phyloP scores from a whole-genome alignment of 2,329 filamentous ascomycete species.

The Nemania sp. region DNA sequence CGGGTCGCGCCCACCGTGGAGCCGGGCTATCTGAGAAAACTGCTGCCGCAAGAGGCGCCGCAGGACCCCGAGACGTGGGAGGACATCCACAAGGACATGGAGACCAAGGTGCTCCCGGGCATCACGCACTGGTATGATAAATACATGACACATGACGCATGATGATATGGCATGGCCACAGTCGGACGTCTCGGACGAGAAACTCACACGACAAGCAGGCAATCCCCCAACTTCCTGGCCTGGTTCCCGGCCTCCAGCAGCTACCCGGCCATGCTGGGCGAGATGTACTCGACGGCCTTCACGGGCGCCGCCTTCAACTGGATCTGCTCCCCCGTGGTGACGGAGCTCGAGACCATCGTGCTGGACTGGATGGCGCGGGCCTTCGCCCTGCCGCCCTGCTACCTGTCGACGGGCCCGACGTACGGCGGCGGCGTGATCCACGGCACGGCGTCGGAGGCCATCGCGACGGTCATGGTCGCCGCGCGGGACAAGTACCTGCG shows the following conservation, averaged over 20 bases:
- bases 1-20: slow-evolving; percentile 77
- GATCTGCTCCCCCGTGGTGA: slow-evolving; percentile 90
- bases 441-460: slow-evolving; percentile 84
- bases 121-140: slow-evolving; percentile 76
- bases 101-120: slow-evolving; percentile 85
- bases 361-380: slow-evolving; percentile 88
- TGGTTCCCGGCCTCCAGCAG: slow-evolving; percentile 87
- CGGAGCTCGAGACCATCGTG: slow-evolving; percentile 90
- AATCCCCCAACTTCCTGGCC: slow-evolving; percentile 92
- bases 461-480: slow-evolving; percentile 84
- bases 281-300: slow-evolving; percentile 89
- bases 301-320: slow-evolving; percentile 95
- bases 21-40: slow-evolving; percentile 82
- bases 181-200: not conserved
- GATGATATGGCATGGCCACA: too few species aligned
- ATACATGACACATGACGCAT: not conserved
- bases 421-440: slow-evolving; percentile 90
- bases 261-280: slow-evolving; percentile 85
- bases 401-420: slow-evolving; percentile 71
- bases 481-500: slow-evolving; percentile 79
- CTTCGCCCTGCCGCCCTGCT: slow-evolving; percentile 73
- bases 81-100: slow-evolving; percentile 81
- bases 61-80: slow-evolving; percentile 73
- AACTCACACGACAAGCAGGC: slow-evolving; percentile 50
- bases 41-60: slow-evolving; percentile 72